Evolutionary conservation across 1,284 basidiomycete genomes (phyloP), one percentile per base, ranked within the genome.

Genomic region (Xerocomus tenax): DNA sequence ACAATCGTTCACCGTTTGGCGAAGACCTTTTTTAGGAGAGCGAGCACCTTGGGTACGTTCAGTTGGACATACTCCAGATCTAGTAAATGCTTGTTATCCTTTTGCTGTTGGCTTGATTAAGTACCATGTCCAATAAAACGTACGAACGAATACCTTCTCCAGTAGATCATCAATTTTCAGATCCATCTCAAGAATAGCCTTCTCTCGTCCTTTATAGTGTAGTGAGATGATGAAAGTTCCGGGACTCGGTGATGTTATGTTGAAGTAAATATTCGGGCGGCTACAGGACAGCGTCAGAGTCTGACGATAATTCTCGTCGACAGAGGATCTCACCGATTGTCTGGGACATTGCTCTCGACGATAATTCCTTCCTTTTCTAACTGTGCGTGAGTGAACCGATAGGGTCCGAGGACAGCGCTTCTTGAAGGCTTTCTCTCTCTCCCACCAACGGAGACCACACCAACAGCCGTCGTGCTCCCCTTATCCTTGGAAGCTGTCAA

Each of bases 361-460:
- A 99, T 98, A 61, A 98, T 94, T n/a, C 93, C 93, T 71, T 98
- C 96, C 72, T 97, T 98, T 75, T 99, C 96, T 62, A 98, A 75
- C 69, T 98, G 96, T 30, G 89, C 87, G 67, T 98, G 95, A 3
- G 94, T 98, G 65, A 97, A 98, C 55, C 94, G 80, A 71, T 96
- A 97, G 13, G 95, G 95, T 3, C 95, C 95, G 45, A 96, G 79
- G 13, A 88, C 84, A 45, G 88, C 82, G n/a, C 84, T 78, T 68
- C 94, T 91, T 35, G 74, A 67, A 43, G 82, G 82, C 70, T 96
- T 97, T 78, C 92, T 91, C 76, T 98, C 96, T 73, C 96, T 97
- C 42, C 95, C 96, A 42, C 91, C 92, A 30, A 98, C 91, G 2
- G 85, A 87, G 43, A 98, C 87, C 30, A 99, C 95, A 35, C 96